Evolutionary conservation across 2,329 filamentous ascomycete genomes (phyloP), one percentile per base, ranked within the genome.

Genomic region (Stagonosporopsis vannaccii): DNA sequence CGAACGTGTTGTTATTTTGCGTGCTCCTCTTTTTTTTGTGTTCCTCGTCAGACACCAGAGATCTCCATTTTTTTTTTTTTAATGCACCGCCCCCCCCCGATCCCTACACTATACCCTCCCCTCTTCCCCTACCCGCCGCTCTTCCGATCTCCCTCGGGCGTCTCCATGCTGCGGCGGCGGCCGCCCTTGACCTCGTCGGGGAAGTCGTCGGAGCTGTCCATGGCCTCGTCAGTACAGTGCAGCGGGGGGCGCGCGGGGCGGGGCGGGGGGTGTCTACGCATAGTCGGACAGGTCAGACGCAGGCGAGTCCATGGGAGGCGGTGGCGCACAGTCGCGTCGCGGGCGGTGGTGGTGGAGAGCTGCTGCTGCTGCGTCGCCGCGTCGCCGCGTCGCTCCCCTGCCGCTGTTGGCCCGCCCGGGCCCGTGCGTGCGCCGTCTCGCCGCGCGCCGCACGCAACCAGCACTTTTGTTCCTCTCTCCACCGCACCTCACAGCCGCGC

Each of bases 281-380:
- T 87, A 83, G 59, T 85, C 85, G 46, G 87, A 89, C 65, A 90
- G 84, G 35, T 86, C 85, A 30, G 86, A 88, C 49, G 79, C 83
- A 12, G 85, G 84, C 11, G 85, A 87, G n/a, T 77, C 75, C 72
- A 71, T 86, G 59, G 54, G 28, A 35, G 54, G 47, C 33, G 37
- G 23, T 17, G 40, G 40, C 40, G 48, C 48, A 37, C 40, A 44
- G 40, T 44, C 13, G 40, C 48, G 32, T 12, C 19, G 19, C 33
- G 30, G 23, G 44, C 23, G 4, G 41, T 45, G 15, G 41, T 30
- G 40, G 41, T 43, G 17, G 30, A 48, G 53, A 37, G 46, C 32
- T 23, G 43, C 22, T 26, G 28, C 37, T 49, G 53, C 56, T 30
- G 4, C 22, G 23, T 12, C 22, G 39, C 23, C 19, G 28, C n/a